A percentile compares a stretch with the other conserved stretches of the same genome.
Conservation (phyloP, 495 filamentous ascomycete genomes). For the Annulohypoxylon maeteangense region DNA sequence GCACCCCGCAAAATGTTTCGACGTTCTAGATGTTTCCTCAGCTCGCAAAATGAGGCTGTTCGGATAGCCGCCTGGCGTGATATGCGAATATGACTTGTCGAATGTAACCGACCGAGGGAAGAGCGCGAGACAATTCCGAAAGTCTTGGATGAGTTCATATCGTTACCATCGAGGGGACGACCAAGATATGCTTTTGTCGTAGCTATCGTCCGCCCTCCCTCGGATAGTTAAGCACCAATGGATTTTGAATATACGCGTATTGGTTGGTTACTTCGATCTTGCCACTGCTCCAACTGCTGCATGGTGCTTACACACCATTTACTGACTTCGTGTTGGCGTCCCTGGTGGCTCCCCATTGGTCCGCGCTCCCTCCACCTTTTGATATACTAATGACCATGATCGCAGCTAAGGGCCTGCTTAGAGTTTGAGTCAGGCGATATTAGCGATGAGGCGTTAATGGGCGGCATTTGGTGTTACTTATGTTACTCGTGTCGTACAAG, state of each 20-base stretch:
- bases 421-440: not conserved
- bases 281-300: conserved; percentile 13
- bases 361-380: not conserved
- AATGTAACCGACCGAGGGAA: not conserved
- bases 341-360: not conserved
- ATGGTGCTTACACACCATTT: conserved; percentile 36
- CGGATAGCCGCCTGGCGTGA: not conserved
- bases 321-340: not conserved
- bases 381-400: not conserved
- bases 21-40: not conserved
- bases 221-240: not conserved
- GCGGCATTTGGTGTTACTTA: not conserved
- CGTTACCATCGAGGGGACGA: not conserved
- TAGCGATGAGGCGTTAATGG: not conserved
- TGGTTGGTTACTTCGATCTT: conserved; percentile 19
- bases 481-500: not conserved
- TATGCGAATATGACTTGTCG: not conserved
- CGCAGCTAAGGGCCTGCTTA: not conserved
- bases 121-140: not conserved
- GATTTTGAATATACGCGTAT: conserved; percentile 7
- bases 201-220: not conserved
- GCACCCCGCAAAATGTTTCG: not conserved
- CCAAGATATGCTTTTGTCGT: not conserved
- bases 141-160: conserved; percentile 20
- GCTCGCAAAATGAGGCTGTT: conserved; percentile 5